Evolutionary conservation across 345 rosid species (phyloP).

Genomic region (Gossypium anomalum): DNA sequence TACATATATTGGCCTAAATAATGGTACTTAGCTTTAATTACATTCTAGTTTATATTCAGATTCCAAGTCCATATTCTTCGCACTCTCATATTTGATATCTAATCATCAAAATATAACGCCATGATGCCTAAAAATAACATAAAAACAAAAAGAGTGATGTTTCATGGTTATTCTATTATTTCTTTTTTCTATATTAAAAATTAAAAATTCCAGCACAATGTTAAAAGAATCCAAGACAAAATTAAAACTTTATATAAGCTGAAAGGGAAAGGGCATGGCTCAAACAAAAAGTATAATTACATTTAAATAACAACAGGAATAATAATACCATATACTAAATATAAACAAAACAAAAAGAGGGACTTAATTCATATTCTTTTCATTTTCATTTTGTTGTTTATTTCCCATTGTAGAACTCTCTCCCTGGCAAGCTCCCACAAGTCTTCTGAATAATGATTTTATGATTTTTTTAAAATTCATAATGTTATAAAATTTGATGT

Average conservation of each 20-base stretch:
- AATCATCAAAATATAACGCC: too few species aligned
- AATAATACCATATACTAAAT: neutral
- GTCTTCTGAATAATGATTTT: conserved; percentile 24
- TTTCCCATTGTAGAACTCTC: conserved; percentile 12
- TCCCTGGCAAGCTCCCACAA: conserved; percentile 10
- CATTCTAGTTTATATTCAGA: too few species aligned
- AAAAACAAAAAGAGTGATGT: too few species aligned
- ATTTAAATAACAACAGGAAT: neutral
- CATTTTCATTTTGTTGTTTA: conserved; percentile 17
- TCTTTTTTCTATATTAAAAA: too few species aligned
- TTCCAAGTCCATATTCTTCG: too few species aligned
- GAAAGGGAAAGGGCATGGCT: conserved; percentile 18
- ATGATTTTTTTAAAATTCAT: conserved; percentile 7
- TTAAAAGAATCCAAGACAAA: too few species aligned
- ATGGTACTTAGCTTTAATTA: too few species aligned
- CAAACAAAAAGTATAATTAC: conserved; percentile 5
- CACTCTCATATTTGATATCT: too few species aligned
- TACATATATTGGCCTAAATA: too few species aligned
- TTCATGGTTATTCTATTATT: too few species aligned
- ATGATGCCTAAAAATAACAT: too few species aligned
- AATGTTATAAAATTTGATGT: neutral
- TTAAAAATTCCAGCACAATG: too few species aligned
- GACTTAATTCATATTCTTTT: conserved; percentile 30
- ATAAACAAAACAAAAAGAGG: conserved; percentile 16
- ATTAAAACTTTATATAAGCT: conserved; percentile 44